Percentiles rank a stretch among this genome's conserved stretches.
These are phyloP conservation scores for Talaromyces thailandensis DNA, from an alignment of 495 filamentous ascomycete species.

Conservation along the genomic window DNA sequence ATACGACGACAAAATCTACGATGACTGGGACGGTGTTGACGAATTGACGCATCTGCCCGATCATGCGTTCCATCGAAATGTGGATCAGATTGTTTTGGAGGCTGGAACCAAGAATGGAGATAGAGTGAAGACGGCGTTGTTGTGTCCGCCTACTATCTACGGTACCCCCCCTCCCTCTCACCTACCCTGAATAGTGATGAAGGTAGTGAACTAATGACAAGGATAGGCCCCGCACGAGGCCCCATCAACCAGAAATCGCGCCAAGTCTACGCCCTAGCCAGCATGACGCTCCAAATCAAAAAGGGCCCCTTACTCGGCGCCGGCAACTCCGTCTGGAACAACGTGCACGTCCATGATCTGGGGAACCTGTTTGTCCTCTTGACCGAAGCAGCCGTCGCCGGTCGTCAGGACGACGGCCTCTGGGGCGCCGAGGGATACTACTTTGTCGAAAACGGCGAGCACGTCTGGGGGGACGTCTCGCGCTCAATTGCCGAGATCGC, in stretches of 20 bases:
- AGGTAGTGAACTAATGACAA: too few species aligned
- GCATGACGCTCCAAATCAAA: slow-evolving; percentile 48
- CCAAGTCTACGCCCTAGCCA: slow-evolving; percentile 54
- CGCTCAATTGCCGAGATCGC: slow-evolving; percentile 51
- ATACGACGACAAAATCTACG: slow-evolving; percentile 43
- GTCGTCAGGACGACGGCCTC: slow-evolving; percentile 48
- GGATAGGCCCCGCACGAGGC: slow-evolving; percentile 47
- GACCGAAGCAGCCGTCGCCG: slow-evolving; percentile 53
- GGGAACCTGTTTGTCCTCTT: slow-evolving; percentile 54
- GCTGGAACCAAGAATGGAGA: slow-evolving; percentile 29
- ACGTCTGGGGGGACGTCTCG: slow-evolving; percentile 63
- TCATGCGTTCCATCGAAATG: slow-evolving; percentile 48
- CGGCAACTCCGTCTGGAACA: slow-evolving; percentile 63
- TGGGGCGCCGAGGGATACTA: slow-evolving; percentile 73
- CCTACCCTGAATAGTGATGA: too few species aligned
- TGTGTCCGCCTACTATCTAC: slow-evolving; percentile 75
- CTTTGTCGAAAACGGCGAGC: slow-evolving; percentile 60
- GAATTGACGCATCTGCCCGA: slow-evolving; percentile 50
- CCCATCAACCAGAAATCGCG: slow-evolving; percentile 57
- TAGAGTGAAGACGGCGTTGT: slow-evolving; percentile 57
- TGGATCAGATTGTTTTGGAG: slow-evolving; percentile 50
- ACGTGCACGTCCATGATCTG: slow-evolving; percentile 67
- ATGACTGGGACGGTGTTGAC: slow-evolving; percentile 48
- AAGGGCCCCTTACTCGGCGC: slow-evolving; percentile 54
- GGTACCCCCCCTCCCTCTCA: slow-evolving; percentile 25